Conservation (phyloP, 2,329 filamentous ascomycete species). For the Rhynchosporium agropyri region DNA sequence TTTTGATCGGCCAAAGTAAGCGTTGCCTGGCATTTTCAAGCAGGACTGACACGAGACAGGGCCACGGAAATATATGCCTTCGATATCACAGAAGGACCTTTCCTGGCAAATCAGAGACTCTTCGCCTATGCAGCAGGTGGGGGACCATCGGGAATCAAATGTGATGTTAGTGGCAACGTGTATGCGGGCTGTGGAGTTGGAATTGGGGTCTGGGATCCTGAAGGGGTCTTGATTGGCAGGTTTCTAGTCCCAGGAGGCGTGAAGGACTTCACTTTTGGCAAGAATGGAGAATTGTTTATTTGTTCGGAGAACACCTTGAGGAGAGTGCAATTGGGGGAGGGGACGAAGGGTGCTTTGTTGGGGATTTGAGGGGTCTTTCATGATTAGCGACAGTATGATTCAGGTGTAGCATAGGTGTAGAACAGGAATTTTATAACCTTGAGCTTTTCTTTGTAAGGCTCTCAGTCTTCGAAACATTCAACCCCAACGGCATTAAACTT, state of each 20-base stretch:
- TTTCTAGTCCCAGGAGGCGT: conserved; percentile 48
- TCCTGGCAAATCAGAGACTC: conserved; percentile 52
- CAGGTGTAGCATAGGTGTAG: too few relatives aligned
- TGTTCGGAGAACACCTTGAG: conserved; percentile 52
- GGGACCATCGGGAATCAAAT: conserved; percentile 52
- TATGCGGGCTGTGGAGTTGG: conserved; percentile 54
- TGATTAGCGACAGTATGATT: background rate
- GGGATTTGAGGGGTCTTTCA: conserved; percentile 43
- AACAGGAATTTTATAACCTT: too few relatives aligned
- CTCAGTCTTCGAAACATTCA: too few relatives aligned
- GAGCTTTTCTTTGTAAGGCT: too few relatives aligned
- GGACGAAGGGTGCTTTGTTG: conserved; percentile 40
- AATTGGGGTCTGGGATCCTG: conserved; percentile 52
- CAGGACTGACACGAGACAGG: conserved; percentile 20
- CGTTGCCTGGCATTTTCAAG: background rate
- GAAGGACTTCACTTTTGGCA: conserved; percentile 53
- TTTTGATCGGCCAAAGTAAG: conserved; percentile 40
- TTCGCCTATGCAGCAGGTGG: conserved; percentile 55
- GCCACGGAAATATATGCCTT: conserved; percentile 47
- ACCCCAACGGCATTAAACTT: too few relatives aligned
- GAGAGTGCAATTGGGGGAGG: conserved; percentile 44
- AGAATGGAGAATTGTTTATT: conserved; percentile 48
- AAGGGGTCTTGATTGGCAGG: conserved; percentile 49
- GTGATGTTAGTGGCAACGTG: conserved; percentile 57
- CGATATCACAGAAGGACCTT: conserved; percentile 49